Conservation (phyloP, 495 filamentous ascomycete species). For the Tuber magnatum region DNA sequence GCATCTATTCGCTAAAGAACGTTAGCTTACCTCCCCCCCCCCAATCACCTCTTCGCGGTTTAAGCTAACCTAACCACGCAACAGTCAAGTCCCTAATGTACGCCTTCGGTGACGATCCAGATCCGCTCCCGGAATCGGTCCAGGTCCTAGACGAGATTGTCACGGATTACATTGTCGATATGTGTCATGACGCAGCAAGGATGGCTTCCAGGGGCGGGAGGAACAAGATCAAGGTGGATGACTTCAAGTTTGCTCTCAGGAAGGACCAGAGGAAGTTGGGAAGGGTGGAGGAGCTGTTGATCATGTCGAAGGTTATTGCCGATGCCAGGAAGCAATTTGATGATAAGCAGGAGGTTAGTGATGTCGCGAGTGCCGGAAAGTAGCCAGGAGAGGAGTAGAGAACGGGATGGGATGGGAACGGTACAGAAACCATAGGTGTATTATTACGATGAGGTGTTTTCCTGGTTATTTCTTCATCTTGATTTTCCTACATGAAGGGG, state of each 20-base stretch:
- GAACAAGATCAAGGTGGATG: slow-evolving; percentile 95
- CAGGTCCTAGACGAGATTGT: slow-evolving; percentile 87
- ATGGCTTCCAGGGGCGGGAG: slow-evolving; percentile 73
- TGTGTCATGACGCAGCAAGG: slow-evolving; percentile 79
- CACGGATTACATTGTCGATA: slow-evolving; percentile 80
- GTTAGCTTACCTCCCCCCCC: slow-evolving; percentile 48
- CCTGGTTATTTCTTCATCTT: background rate
- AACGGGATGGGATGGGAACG: background rate
- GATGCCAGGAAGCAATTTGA: slow-evolving; percentile 42
- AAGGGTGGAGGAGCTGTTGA: slow-evolving; percentile 75
- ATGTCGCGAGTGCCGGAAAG: slow-evolving; percentile 39
- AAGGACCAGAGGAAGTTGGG: slow-evolving; percentile 78
- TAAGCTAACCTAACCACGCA: slow-evolving; percentile 19
- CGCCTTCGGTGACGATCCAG: slow-evolving; percentile 69
- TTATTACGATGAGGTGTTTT: slow-evolving; percentile 6
- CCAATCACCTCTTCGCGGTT: slow-evolving; percentile 14
- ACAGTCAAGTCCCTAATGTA: slow-evolving; percentile 73
- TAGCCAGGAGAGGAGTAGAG: background rate
- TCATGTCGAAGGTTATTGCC: slow-evolving; percentile 40
- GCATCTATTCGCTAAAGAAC: slow-evolving; percentile 70
- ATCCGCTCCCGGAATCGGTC: slow-evolving; percentile 72
- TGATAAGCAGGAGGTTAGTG: slow-evolving; percentile 44
- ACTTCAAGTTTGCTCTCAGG: slow-evolving; percentile 88
- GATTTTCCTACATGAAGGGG: slow-evolving; percentile 1
- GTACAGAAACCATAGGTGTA: background rate